Evolutionary conservation across 805 yeast species (phyloP).

Genomic region (Blastobotrys robertii): DNA sequence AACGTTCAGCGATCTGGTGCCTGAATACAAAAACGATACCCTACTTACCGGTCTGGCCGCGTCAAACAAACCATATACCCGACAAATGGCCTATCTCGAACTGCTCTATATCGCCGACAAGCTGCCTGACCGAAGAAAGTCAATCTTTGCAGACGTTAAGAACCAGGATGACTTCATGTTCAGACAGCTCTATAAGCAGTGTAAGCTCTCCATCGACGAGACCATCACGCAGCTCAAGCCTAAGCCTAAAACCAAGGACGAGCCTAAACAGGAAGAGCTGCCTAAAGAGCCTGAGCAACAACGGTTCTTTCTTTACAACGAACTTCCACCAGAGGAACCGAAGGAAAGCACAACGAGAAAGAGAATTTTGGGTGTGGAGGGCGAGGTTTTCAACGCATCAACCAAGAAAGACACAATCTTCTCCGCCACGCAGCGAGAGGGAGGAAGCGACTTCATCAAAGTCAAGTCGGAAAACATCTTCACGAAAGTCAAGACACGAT

Average conservation of each 20-base stretch:
- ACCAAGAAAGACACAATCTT: slow-evolving; percentile 1
- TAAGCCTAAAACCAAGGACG: slow-evolving; percentile 1
- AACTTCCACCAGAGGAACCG: neutral
- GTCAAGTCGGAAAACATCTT: slow-evolving; percentile 7
- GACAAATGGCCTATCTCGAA: slow-evolving; percentile 31
- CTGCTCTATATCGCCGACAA: slow-evolving; percentile 23
- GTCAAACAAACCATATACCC: slow-evolving; percentile 18
- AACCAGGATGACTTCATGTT: slow-evolving; percentile 24
- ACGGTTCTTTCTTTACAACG: neutral
- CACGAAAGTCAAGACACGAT: neutral
- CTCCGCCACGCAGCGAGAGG: slow-evolving; percentile 1
- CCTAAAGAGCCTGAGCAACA: slow-evolving; percentile 6
- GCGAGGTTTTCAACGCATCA: neutral
- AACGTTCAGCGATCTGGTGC: slow-evolving; percentile 20
- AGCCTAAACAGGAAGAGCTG: slow-evolving; percentile 2
- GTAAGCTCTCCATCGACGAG: slow-evolving; percentile 13
- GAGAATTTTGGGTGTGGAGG: slow-evolving; percentile 3
- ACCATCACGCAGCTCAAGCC: slow-evolving; percentile 4
- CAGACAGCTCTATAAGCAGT: slow-evolving; percentile 22
- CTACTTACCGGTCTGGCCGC: slow-evolving; percentile 28
- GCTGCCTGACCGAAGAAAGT: slow-evolving; percentile 23
- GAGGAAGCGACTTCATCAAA: neutral
- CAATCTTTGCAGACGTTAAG: slow-evolving; percentile 29
- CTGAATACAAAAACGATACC: slow-evolving; percentile 27
- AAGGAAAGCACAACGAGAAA: slow-evolving; percentile 2